Evolutionary conservation across 352 stramenopile genomes (phyloP).

Genomic region (Phytopythium boreale): DNA sequence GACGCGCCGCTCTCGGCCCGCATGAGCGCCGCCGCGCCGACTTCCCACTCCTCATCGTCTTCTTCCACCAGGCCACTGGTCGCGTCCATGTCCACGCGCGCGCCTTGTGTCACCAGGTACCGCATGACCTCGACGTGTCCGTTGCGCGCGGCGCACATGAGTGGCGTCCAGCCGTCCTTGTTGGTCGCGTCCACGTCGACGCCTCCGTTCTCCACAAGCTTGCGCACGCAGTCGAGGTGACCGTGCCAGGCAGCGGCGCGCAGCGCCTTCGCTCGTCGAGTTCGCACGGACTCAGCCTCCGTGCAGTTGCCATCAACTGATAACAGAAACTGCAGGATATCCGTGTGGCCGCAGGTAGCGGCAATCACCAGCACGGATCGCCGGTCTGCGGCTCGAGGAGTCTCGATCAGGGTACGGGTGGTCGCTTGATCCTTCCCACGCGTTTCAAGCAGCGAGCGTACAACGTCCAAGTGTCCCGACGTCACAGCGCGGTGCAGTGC

Average conservation of each 20-base stretch:
- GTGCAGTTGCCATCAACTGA: background rate
- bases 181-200: constrained; percentile 10
- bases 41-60: constrained; percentile 1
- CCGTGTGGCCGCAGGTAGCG: background rate
- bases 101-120: background rate
- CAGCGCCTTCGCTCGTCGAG: constrained; percentile 11
- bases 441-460: background rate
- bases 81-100: background rate
- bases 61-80: background rate
- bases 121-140: constrained; percentile 3
- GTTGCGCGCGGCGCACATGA: constrained; percentile 5
- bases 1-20: constrained; percentile 4
- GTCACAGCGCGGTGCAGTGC: background rate
- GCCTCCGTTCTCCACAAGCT: constrained; percentile 11
- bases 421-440: background rate
- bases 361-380: constrained; percentile 4
- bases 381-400: background rate
- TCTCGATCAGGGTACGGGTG: background rate
- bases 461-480: background rate
- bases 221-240: constrained; percentile 7
- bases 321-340: background rate
- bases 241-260: constrained; percentile 18
- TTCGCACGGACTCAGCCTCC: background rate
- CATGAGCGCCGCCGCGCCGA: background rate
- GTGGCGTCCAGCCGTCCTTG: constrained; percentile 6